Evolutionary conservation across 257 asterid species (phyloP), one percentile per base, ranked within the genome.

Genomic region (Paulownia fortunei): DNA sequence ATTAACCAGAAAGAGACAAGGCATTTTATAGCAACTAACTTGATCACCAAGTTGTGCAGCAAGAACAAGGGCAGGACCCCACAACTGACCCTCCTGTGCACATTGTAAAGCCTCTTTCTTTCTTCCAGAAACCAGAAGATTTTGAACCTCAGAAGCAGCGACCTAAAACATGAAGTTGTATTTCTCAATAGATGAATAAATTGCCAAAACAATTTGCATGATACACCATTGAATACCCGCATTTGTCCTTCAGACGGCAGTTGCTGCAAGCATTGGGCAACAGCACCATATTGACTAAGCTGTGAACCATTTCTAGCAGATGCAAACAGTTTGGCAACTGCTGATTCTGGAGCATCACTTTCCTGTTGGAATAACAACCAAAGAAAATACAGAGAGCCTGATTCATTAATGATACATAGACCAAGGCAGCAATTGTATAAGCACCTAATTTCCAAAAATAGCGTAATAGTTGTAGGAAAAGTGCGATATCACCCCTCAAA

Each of bases 51-150:
- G 96, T 81, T 88, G 99, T 58, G 98, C 99, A 81, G 98, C 98
- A 78, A 96, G 98, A 81, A 92, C 91, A 82, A 96, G 94, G 74
- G 99, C 98, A 77, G 96, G 98, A 44, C 98, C 97, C 99, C 99
- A 96, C 86, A 96, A 76, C 77, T 92, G 98, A 77, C 99, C 98
- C 88, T 92, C 96, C 81, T 92, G 98, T 69, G 99, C 99, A 89
- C 89, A 80, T 68, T 88, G 91, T 74, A 96, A 84, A 66, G 98
- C 99, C 82, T 96, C 99, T 81, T 75, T 90, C 88, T 93, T 96
- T 81, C 93, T 96, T 73, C 99, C 99, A 80, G 97, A 93, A 76
- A 93, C 98, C 76, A 96, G 87, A 69, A 93, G 96, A 80, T 81
- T 86, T 88, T 96, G 99, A 80, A 96, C 94, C 84, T 87, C 97